Evolutionary conservation across 768 basidiomycete species (phyloP), one percentile per base, ranked within the genome.

Genomic region (Lactarius sanguifluus): DNA sequence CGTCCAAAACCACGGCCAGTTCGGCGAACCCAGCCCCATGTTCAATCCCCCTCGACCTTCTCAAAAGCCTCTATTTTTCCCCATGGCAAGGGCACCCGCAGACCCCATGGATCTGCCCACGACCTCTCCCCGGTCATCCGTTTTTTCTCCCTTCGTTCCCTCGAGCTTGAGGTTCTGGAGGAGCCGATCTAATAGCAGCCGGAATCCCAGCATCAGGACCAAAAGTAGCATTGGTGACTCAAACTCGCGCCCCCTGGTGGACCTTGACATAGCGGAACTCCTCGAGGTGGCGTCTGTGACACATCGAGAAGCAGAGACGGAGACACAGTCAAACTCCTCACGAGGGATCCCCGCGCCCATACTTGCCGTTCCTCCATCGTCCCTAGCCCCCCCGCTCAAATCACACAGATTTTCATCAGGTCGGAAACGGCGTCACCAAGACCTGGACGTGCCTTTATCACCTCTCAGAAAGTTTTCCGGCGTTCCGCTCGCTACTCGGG

Each of bases 261-360:
- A 69, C 30, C 64, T 69, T 16, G 70, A 70, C 41, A 70, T 70
- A n/a, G 70, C 50, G 8, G 57, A 64, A 12, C 64, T 70, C n/a
- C 70, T 70, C 43, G 68, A 70, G 12, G 25, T n/a, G 36, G 70
- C 68, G 4, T 40, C 61, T 9, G 50, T 50, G 47, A 50, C 12
- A 52, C 57, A 57, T 41, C 55, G 30, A 54, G 40, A 36, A 20
- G 40, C 60, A 30, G 67, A 61, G 20, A 41, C 38, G 20, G 66
- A 52, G 16, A 12, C 56, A n/a, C 54, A 56, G 43, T 59, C 52
- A 30, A 50, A 6, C 13, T 16, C 62, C 10, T 32, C 59, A 13
- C 47, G 47, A 28, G 32, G 36, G 38, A 41, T 54, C 38, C 54
- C 52, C 25, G 41, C 20, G 16, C 16, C 55, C 23, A 52, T 40